Conservation (phyloP, 768 basidiomycete species). For the Mycena metata region DNA sequence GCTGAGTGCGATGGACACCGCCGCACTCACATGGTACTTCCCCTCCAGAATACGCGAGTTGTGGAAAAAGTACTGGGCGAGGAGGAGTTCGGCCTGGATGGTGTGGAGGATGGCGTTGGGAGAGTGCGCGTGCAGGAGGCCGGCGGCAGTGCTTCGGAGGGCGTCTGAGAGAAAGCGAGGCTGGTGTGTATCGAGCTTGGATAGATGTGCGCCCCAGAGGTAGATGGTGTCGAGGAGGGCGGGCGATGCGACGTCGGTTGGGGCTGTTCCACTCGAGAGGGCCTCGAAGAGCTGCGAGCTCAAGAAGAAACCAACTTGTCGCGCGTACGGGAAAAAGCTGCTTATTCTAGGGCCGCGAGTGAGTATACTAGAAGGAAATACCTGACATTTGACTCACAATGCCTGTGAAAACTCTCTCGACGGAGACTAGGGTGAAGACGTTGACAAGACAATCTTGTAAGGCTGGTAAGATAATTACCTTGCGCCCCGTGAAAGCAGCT, state of each 20-base stretch:
- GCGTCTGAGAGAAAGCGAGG: constrained; percentile 25
- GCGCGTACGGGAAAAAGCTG: constrained; percentile 3
- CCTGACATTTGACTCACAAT: constrained; percentile 1
- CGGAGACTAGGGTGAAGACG: background rate
- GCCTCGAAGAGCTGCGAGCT: constrained; percentile 26
- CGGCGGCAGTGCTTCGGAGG: constrained; percentile 10
- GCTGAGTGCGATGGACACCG: constrained; percentile 31
- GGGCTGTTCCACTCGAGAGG: constrained; percentile 4
- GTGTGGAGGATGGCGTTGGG: constrained; percentile 27
- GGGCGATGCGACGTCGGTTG: constrained; percentile 24
- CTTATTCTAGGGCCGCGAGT: constrained; percentile 2
- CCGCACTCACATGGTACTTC: constrained; percentile 32
- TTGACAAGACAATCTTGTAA: no score
- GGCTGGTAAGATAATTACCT: no score
- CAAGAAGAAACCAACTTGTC: constrained; percentile 29
- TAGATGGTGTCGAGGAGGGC: constrained; percentile 30
- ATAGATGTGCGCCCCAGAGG: constrained; percentile 36
- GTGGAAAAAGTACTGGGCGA: constrained; percentile 35
- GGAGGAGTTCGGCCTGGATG: constrained; percentile 37
- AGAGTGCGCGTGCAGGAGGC: constrained; percentile 14
- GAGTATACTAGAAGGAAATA: background rate
- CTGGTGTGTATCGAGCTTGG: constrained; percentile 5
- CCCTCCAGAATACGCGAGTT: constrained; percentile 34
- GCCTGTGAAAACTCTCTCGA: constrained; percentile 3
- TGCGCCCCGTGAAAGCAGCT: no score